Conservation (phyloP, 495 filamentous ascomycete genomes). For the Durotheca rogersii region DNA sequence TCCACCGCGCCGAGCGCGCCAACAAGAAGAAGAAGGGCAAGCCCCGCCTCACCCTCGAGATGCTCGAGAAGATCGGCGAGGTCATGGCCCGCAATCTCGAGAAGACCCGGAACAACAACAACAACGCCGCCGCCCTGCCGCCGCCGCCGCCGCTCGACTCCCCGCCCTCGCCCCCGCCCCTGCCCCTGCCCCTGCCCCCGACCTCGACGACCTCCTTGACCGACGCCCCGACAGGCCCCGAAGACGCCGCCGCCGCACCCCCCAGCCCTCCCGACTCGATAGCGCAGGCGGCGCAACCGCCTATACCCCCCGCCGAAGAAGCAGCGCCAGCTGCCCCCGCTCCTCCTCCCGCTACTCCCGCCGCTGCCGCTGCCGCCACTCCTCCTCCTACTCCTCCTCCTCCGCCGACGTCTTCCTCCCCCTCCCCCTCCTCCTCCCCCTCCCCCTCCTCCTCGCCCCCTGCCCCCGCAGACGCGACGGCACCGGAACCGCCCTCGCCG, state of each 20-base stretch:
- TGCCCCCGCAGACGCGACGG: neutral
- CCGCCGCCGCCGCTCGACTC: slow-evolving; percentile 4
- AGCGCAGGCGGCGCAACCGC: too few relatives aligned
- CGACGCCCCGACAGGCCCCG: too few relatives aligned
- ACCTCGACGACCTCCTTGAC: too few relatives aligned
- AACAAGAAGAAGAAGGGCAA: slow-evolving; percentile 48
- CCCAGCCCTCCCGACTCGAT: too few relatives aligned
- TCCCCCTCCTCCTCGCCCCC: neutral
- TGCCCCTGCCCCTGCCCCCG: neutral
- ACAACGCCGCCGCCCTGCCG: slow-evolving; percentile 32
- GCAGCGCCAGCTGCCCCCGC: too few relatives aligned
- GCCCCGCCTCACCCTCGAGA: slow-evolving; percentile 56
- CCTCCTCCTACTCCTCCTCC: slow-evolving; percentile 16
- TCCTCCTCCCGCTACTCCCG: too few relatives aligned
- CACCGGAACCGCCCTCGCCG: slow-evolving; percentile 10
- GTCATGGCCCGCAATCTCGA: slow-evolving; percentile 60
- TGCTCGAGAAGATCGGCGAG: slow-evolving; percentile 65
- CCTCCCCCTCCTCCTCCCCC: neutral
- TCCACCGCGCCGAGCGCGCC: slow-evolving; percentile 45
- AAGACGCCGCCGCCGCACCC: too few relatives aligned
- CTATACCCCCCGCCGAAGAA: too few relatives aligned
- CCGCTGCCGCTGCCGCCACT: slow-evolving; percentile 18
- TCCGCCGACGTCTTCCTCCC: neutral
- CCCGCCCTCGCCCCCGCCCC: too few relatives aligned
- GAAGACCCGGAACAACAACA: too few relatives aligned